phyloP scores from a whole-genome alignment of 352 stramenopile species.

The Blastocystis sp. region DNA sequence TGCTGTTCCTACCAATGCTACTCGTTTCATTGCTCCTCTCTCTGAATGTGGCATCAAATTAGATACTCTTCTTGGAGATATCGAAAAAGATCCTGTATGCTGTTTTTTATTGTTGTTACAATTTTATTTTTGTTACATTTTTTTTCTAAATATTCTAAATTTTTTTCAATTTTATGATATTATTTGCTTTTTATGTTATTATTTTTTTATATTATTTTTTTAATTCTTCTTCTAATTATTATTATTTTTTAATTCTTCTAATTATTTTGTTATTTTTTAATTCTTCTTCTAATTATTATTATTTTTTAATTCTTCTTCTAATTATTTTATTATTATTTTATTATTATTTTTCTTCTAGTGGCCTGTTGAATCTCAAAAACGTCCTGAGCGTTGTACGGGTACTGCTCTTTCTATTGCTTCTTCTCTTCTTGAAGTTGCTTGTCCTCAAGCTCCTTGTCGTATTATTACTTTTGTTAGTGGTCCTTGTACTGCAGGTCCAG shows the following conservation, averaged over 20 bases:
- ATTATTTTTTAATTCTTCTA: no score
- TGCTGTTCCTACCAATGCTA: conserved; percentile 36
- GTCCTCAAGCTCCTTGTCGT: conserved; percentile 72
- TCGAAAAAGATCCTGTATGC: conserved; percentile 70
- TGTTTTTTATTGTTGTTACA: not conserved
- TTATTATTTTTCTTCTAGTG: conserved; percentile 51
- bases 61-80: conserved; percentile 86
- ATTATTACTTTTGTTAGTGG: conserved; percentile 96
- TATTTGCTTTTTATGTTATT: no score
- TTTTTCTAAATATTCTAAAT: no score
- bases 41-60: conserved; percentile 84
- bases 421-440: conserved; percentile 72
- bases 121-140: no score
- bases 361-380: conserved; percentile 79
- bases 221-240: no score
- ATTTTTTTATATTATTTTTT: no score
- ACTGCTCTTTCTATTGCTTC: conserved; percentile 82
- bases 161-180: no score
- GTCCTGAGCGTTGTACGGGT: conserved; percentile 77
- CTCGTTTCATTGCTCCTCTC: conserved; percentile 79
- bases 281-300: no score
- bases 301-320: no score
- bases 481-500: conserved; percentile 78
- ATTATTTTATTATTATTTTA: no score
- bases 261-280: no score